Evolutionary conservation across 495 filamentous ascomycete species (phyloP).

Genomic region (Pseudoneurospora amorphoporcata): DNA sequence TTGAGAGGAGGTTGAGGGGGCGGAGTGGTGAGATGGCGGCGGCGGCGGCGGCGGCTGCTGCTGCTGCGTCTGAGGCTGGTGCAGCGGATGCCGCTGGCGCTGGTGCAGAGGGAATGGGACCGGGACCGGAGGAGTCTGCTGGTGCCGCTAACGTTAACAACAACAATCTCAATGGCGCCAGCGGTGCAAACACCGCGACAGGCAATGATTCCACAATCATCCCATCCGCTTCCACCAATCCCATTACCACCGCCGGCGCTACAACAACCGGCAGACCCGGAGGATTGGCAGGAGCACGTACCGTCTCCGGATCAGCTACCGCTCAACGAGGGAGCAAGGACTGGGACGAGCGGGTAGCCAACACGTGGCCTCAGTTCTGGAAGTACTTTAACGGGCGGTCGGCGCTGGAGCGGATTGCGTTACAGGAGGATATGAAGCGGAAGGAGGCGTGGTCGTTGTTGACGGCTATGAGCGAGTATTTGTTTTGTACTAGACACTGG

Average conservation of each 20-base stretch:
- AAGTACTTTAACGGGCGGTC: constrained; percentile 84
- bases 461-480: constrained; percentile 47
- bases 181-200: not conserved
- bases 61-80: not conserved
- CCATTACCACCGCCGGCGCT: not conserved
- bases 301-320: not conserved
- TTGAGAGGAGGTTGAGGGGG: constrained; percentile 46
- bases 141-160: not conserved
- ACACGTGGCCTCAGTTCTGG: constrained; percentile 45
- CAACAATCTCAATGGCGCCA: not conserved
- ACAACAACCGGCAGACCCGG: constrained; percentile 12
- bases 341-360: constrained; percentile 33
- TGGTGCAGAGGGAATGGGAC: not conserved
- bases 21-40: constrained; percentile 6
- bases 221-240: not conserved
- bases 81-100: not conserved
- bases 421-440: constrained; percentile 73
- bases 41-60: constrained; percentile 3
- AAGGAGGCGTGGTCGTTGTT: constrained; percentile 68
- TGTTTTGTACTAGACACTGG: constrained; percentile 49
- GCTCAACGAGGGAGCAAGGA: constrained; percentile 11
- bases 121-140: not conserved
- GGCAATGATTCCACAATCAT: not conserved
- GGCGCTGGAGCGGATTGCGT: constrained; percentile 76
- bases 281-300: constrained; percentile 20